A percentile compares a stretch with the other conserved stretches of the same genome.
phyloP scores from a whole-genome alignment of 192 early-diverging fungal genomes.

The Neocallimastix lanati region DNA sequence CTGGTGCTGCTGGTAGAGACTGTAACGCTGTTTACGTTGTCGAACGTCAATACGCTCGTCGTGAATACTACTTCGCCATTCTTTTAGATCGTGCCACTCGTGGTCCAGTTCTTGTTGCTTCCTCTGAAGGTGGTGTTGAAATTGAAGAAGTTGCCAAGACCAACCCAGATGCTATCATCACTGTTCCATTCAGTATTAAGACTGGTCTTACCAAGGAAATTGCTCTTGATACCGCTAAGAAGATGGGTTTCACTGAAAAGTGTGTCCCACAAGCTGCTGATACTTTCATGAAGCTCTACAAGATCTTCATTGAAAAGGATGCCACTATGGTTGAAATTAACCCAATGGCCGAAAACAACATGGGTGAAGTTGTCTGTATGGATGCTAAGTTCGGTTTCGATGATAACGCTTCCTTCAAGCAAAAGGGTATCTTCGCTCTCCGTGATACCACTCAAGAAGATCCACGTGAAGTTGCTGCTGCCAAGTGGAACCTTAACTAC shows the following conservation, averaged over 20 bases:
- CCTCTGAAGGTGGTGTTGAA: constrained; percentile 94
- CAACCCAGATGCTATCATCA: constrained; percentile 89
- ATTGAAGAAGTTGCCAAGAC: constrained; percentile 91
- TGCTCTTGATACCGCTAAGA: constrained; percentile 56
- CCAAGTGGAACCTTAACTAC: constrained; percentile 96
- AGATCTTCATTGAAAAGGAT: constrained; percentile 91
- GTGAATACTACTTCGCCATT: constrained; percentile 98
- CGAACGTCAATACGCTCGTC: constrained; percentile 89
- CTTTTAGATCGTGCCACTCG: constrained; percentile 86
- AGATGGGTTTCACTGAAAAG: constrained; percentile 76
- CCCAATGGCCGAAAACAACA: constrained; percentile 81
- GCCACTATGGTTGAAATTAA: constrained; percentile 98
- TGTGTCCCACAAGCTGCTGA: constrained; percentile 59
- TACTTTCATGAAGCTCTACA: constrained; percentile 82
- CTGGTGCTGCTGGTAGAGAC: constrained; percentile 77
- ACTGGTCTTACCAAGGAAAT: constrained; percentile 55
- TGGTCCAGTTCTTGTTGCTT: constrained; percentile 90
- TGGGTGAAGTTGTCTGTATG: constrained; percentile 85
- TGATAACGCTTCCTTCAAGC: constrained; percentile 97
- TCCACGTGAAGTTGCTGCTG: constrained; percentile 86
- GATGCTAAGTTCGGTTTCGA: constrained; percentile 99
- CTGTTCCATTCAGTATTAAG: constrained; percentile 76
- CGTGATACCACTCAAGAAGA: constrained; percentile 94
- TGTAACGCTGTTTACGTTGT: constrained; percentile 90
- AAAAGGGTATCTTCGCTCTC: constrained; percentile 69